Evolutionary conservation across 2,329 filamentous ascomycete species (phyloP).

Genomic region (Plenodomus tracheiphilus): DNA sequence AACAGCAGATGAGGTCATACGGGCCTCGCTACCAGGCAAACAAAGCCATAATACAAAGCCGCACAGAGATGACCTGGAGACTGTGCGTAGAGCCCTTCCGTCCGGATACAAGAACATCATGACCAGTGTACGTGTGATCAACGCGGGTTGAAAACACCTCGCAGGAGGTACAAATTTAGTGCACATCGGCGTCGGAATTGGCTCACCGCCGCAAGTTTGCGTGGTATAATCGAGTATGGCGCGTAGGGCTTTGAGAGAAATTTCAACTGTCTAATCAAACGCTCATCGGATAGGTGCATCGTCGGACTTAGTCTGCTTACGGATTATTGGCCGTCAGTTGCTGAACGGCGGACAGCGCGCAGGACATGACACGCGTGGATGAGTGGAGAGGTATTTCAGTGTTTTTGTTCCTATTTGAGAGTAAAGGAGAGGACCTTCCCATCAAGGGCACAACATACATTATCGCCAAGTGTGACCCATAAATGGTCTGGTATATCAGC

Average conservation of each 20-base stretch:
- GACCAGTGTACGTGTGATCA: not conserved
- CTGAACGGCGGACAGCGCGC: too few relatives aligned
- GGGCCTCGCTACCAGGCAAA: not conserved
- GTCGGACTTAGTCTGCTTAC: too few relatives aligned
- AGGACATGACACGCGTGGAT: not conserved
- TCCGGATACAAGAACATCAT: not conserved
- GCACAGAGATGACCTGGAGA: not conserved
- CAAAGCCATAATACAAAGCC: not conserved
- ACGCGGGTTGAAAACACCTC: not conserved
- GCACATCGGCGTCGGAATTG: too few relatives aligned
- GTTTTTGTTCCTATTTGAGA: constrained; percentile 8
- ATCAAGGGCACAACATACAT: constrained; percentile 19
- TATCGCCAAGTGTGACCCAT: constrained; percentile 4
- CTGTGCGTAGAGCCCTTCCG: not conserved
- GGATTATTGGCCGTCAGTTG: too few relatives aligned
- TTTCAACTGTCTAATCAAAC: too few relatives aligned
- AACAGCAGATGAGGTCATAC: not conserved
- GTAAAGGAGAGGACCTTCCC: constrained; percentile 13
- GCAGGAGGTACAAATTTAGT: not conserved
- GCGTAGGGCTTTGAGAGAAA: too few relatives aligned
- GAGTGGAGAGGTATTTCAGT: constrained; percentile 8
- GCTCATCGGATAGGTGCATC: too few relatives aligned
- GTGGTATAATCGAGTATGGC: too few relatives aligned
- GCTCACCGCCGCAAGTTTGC: too few relatives aligned
- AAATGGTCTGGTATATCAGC: constrained; percentile 17